Evolutionary conservation across 495 filamentous ascomycete genomes (phyloP), one percentile per base, ranked within the genome.

Genomic region (Penicillium fimorum): DNA sequence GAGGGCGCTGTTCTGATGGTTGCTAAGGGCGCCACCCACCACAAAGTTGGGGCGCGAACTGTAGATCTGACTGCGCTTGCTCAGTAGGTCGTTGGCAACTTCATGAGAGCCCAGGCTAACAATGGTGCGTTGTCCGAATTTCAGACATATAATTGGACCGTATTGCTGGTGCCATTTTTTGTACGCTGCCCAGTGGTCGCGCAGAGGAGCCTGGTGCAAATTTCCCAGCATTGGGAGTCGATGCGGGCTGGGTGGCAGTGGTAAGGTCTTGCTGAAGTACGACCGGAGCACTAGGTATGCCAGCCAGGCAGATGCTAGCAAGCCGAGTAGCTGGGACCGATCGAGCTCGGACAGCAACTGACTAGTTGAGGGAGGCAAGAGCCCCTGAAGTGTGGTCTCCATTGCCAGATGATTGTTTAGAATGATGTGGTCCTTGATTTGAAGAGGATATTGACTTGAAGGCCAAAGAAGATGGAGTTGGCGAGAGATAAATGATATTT

Each of bases 1-100:
- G 0, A 81, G 22, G 0, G 78, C 62, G 11, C 77, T 60, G 51
- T 80, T 76, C 63, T 72, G 64, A 20, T 58, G 60, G 6, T 61
- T 62, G 17, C 54, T 58, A n/a, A 60, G 17, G 2, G 63, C 60
- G 22, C 47, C 53, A 9, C 61, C 65, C 56, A 73, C 56, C 0
- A 66, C 50, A 30, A 69, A 33, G 15, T 59, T 50, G 7, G 68
- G 70, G 1, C 70, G 60, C 9, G 45, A 32, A 37, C 57, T 63
- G 47, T 69, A 74, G 10, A 48, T 57, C 24, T 22, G 50, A 4
- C 62, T 52, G 5, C 65, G 58, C 46, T 63, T 60, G 17, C 56
- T 60, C 7, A 74, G 55, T 3, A 74, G 57, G 4, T 74, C 71
- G 4, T 55, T 42, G 0, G 57, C 55, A 5, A 52, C 48, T 12